phyloP scores from a whole-genome alignment of 441 rosid species.

The Populus hybrid region DNA sequence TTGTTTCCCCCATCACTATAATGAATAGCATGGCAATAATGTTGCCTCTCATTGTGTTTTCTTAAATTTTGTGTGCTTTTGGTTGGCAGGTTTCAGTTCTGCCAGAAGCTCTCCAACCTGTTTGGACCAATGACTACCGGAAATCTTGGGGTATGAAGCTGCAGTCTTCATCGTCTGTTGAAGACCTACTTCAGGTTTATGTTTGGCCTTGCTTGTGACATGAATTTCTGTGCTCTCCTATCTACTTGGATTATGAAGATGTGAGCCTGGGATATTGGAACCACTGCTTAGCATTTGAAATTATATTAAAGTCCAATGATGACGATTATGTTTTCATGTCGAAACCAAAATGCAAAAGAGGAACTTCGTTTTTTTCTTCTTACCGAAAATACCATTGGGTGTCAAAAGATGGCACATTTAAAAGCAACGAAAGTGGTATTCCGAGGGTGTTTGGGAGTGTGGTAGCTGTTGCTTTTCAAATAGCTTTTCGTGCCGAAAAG shows the following conservation, averaged over 20 bases:
- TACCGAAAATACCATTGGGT: neutral
- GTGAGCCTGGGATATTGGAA: neutral
- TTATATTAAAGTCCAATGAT: neutral
- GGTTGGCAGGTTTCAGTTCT: slow-evolving; percentile 60
- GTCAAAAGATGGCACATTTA: neutral
- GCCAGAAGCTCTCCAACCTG: slow-evolving; percentile 55
- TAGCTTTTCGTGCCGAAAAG: no score
- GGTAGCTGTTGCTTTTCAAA: no score
- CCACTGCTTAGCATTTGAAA: neutral
- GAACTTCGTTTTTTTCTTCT: neutral
- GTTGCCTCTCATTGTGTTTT: neutral
- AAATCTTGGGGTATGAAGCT: slow-evolving; percentile 61
- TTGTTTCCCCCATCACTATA: neutral
- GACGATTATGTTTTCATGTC: neutral
- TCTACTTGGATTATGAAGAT: neutral
- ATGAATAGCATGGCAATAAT: neutral
- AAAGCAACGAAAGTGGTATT: neutral
- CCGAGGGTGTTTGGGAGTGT: no score
- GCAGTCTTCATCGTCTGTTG: slow-evolving; percentile 51
- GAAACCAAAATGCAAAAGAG: neutral
- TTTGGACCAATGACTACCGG: slow-evolving; percentile 58
- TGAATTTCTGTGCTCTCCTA: neutral
- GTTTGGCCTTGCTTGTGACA: neutral
- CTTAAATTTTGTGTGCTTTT: slow-evolving; percentile 17
- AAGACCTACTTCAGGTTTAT: slow-evolving; percentile 60